Conservation (phyloP, 768 basidiomycete genomes). For the Boletus pseudo-olivaceus region DNA sequence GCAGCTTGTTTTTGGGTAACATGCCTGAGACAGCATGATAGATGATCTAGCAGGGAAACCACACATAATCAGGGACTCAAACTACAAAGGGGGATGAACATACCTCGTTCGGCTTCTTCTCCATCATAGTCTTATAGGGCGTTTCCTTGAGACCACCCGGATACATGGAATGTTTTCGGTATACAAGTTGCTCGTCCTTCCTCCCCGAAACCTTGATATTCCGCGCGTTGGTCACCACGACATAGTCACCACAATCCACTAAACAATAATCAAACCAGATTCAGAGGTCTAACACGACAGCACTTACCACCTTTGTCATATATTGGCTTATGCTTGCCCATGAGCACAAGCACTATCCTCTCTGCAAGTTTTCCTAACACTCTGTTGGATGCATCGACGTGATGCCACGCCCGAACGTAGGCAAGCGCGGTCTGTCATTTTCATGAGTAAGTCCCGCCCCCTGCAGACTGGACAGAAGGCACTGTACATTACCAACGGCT, state of each 20-base stretch:
- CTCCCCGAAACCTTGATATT: constrained; percentile 83
- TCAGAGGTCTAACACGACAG: background rate
- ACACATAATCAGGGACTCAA: background rate
- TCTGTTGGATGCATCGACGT: constrained; percentile 85
- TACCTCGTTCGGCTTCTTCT: constrained; percentile 86
- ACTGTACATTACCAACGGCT: constrained; percentile 71
- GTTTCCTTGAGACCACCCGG: constrained; percentile 93
- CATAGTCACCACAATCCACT: constrained; percentile 99
- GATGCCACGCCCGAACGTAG: constrained; percentile 95
- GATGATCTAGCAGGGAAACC: constrained; percentile 63
- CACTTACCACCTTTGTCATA: constrained; percentile 85
- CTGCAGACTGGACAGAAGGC: background rate
- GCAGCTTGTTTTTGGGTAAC: constrained; percentile 96
- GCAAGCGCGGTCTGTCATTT: constrained; percentile 84
- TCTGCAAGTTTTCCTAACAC: constrained; percentile 94
- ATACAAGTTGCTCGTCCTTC: constrained; percentile 84
- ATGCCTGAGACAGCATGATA: constrained; percentile 95
- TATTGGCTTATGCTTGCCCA: constrained; percentile 99
- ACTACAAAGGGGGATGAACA: constrained; percentile 24
- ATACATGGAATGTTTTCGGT: constrained; percentile 87
- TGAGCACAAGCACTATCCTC: constrained; percentile 89
- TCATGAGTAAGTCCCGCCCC: background rate
- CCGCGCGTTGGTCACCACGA: constrained; percentile 88
- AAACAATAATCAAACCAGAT: background rate
- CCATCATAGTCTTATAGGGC: constrained; percentile 79